Percentiles rank a stretch among this genome's conserved stretches.
Conservation (phyloP, 208 protist species). For the Trypanosoma melophagium region DNA sequence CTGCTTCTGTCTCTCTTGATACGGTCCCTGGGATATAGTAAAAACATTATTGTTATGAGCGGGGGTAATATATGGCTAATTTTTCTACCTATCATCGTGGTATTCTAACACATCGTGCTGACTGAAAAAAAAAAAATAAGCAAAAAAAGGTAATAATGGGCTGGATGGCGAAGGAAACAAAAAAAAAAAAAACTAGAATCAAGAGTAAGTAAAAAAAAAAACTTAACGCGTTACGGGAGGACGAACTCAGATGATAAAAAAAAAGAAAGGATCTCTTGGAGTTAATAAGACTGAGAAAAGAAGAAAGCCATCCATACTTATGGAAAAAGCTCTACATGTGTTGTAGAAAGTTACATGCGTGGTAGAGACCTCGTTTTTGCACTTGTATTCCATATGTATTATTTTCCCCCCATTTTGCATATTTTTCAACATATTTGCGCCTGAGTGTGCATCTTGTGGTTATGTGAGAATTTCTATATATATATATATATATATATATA, state of each 20-base stretch:
- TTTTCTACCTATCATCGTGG: no score
- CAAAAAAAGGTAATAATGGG: not conserved
- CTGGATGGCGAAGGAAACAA: not conserved
- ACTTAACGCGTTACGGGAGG: not conserved
- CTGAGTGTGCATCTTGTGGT: no score
- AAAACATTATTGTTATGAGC: no score
- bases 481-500: conserved; percentile 14
- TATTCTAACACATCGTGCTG: no score
- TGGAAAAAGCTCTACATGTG: not conserved
- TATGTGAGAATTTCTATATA: conserved; percentile 7
- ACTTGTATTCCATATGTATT: conserved; percentile 20
- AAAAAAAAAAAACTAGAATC: not conserved
- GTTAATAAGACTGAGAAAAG: no score
- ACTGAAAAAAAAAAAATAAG: conserved; percentile 2
- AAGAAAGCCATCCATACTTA: not conserved
- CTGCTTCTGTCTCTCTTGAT: no score
- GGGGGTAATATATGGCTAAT: no score
- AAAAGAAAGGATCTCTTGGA: not conserved
- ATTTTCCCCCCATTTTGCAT: not conserved
- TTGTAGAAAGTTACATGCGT: no score
- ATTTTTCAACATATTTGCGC: not conserved
- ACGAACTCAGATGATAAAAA: conserved; percentile 9
- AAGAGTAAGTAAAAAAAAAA: not conserved
- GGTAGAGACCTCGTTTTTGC: conserved; percentile 1
- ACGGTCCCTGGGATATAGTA: no score